Conservation (phyloP, 768 basidiomycete genomes). For the Boletellus ananas region DNA sequence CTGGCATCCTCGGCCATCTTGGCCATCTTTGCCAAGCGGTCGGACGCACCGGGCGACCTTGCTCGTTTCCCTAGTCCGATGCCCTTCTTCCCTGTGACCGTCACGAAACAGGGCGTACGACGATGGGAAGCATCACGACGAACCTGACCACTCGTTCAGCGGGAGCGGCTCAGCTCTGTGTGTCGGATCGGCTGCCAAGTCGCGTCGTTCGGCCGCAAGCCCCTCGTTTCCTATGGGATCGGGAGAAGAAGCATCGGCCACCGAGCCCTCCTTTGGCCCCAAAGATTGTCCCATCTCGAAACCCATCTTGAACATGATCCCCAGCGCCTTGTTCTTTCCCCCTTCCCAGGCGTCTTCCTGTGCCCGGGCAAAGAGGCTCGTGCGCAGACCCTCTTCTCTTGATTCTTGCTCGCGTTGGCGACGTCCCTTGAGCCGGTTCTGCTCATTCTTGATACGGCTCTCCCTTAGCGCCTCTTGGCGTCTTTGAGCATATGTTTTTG, state of each 20-base stretch:
- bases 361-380: slow-evolving; percentile 76
- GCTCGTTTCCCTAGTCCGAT: slow-evolving; percentile 70
- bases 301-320: slow-evolving; percentile 94
- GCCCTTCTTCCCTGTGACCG: slow-evolving; percentile 64
- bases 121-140: slow-evolving; percentile 20
- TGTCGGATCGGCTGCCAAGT: slow-evolving; percentile 8
- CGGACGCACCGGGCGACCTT: slow-evolving; percentile 57
- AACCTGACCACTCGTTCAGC: slow-evolving; percentile 80
- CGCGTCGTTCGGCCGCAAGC: neutral
- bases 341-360: slow-evolving; percentile 48
- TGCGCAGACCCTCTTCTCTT: slow-evolving; percentile 72
- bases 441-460: slow-evolving; percentile 61
- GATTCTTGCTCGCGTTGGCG: slow-evolving; percentile 68
- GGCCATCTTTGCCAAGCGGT: slow-evolving; percentile 70
- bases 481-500: slow-evolving; percentile 66
- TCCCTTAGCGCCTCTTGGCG: slow-evolving; percentile 62
- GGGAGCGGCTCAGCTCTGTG: slow-evolving; percentile 69
- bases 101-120: slow-evolving; percentile 3
- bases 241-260: slow-evolving; percentile 1
- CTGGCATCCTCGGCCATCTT: slow-evolving; percentile 51
- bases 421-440: slow-evolving; percentile 59
- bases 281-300: slow-evolving; percentile 82
- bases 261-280: slow-evolving; percentile 39
- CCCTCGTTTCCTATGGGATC: slow-evolving; percentile 2
- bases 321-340: slow-evolving; percentile 67